Conservation (phyloP, 2,329 filamentous ascomycete species). For the Fusarium phyllophilum region DNA sequence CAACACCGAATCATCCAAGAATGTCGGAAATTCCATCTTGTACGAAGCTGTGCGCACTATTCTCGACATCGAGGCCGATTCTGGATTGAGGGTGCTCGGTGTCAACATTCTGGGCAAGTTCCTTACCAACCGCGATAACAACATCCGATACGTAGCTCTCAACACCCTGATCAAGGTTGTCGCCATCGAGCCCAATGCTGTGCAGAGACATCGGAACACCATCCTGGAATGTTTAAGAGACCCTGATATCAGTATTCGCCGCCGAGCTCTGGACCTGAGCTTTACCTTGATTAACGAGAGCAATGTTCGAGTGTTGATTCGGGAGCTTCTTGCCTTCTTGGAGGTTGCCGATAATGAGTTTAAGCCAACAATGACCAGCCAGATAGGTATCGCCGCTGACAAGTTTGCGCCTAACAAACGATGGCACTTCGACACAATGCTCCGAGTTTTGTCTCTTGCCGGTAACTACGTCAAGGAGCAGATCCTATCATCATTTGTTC, state of each 20-base stretch:
- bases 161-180: slow-evolving; percentile 99
- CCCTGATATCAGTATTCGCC: slow-evolving; percentile 96
- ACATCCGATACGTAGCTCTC: slow-evolving; percentile 96
- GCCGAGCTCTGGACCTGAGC: slow-evolving; percentile 94
- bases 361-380: slow-evolving; percentile 97
- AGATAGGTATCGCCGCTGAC: slow-evolving; percentile 97
- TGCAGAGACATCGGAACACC: slow-evolving; percentile 96
- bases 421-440: slow-evolving; percentile 98
- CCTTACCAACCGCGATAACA: slow-evolving; percentile 98
- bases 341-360: slow-evolving; percentile 99
- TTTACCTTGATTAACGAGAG: slow-evolving; percentile 98
- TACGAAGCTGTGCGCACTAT: slow-evolving; percentile 98
- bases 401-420: slow-evolving; percentile 96
- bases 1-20: slow-evolving; percentile 98
- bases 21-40: slow-evolving; percentile 96
- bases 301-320: slow-evolving; percentile 92
- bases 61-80: slow-evolving; percentile 97
- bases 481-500: slow-evolving; percentile 95
- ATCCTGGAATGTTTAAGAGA: slow-evolving; percentile 96
- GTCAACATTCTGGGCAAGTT: slow-evolving; percentile 99
- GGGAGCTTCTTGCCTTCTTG: slow-evolving; percentile 92
- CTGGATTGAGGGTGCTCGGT: slow-evolving; percentile 89
- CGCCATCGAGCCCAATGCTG: slow-evolving; percentile 96
- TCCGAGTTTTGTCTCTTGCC: slow-evolving; percentile 90
- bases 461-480: slow-evolving; percentile 98